Base-by-base conservation (phyloP, 768 basidiomycete species). In the Vishniacozyma victoriae region DNA sequence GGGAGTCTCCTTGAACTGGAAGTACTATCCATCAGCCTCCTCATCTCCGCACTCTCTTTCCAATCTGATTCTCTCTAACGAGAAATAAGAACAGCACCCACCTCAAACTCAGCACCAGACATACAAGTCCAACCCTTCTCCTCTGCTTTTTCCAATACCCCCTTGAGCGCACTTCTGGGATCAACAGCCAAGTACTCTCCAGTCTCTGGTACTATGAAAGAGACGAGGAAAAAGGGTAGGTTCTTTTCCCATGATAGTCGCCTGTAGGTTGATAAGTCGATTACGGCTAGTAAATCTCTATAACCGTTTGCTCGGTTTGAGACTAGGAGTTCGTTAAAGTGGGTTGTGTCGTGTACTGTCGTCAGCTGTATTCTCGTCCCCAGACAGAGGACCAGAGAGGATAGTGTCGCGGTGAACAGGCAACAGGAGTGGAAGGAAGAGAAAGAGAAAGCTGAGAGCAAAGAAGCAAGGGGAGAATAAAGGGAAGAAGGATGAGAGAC, bases 61-160 rank as follows among this genome's bases (percentile, higher is more conserved):
- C 29, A 33, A 33, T 33, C 29, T 33, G 29, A 9, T 33, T 35
- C n/a, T 14, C 37, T 9, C 20, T 11, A 18, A 15, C 31, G 24
- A 38, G 35, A 13, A n/a, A 20, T 23, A 33, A n/a, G 29, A 9
- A 29, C 19, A 13, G 11, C 9, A 70, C 78, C 44, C 63, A 86
- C 90, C 79, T 99, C 95, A 59, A 87, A 97, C 74, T 99, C 93
- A 6, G 86, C 80, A 7, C 90, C 92, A n/a, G 87, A 82, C 60
- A 82, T 78, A 63, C 88, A 86, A 24, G 80, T 75, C 55, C 79
- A 79, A 13, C 55, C 64, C 31, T 73, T 69, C 33, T 71, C 73
- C 0, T 80, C 53, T 0, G 70, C 82, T 31, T 72, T 74, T 2
- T 79, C 78, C 0, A 78, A 75, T 0, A 82, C 78, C 24, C 74